phyloP scores from a whole-genome alignment of 202 grass and related monocot species.

The Bolboschoenoplectus hybrid region DNA sequence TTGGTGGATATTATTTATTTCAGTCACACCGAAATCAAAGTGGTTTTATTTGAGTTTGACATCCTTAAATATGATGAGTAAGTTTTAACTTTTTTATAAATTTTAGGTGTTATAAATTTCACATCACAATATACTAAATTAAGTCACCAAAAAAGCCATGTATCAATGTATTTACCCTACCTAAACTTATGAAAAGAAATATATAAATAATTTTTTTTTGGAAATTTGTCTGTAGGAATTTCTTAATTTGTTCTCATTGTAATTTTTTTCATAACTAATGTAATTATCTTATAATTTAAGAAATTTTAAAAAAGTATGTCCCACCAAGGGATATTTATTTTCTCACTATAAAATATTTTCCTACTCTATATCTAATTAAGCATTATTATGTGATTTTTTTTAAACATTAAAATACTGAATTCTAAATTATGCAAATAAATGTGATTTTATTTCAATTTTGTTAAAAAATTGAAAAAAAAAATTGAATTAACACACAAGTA shows the following conservation, averaged over 20 bases:
- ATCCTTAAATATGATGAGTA: not conserved
- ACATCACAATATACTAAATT: not conserved
- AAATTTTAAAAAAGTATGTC: not conserved
- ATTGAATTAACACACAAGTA: too few species aligned
- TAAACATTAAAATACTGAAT: constrained; percentile 4
- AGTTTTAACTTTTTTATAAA: not conserved
- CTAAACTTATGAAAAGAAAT: not conserved
- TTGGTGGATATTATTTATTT: not conserved
- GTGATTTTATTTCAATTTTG: not conserved
- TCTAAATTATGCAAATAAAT: not conserved
- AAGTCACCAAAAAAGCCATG: not conserved
- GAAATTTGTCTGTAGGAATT: too few species aligned
- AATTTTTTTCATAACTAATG: too few species aligned
- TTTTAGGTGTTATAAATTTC: not conserved
- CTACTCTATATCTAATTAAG: not conserved
- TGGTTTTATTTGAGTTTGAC: not conserved
- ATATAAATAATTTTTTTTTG: not conserved
- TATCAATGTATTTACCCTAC: not conserved
- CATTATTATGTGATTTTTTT: not conserved
- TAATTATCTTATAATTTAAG: too few species aligned
- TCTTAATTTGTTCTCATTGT: too few species aligned
- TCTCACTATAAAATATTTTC: not conserved
- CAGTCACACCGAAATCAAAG: not conserved
- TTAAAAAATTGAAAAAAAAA: too few species aligned
- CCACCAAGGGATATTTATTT: not conserved